Evolutionary conservation across 2,329 filamentous ascomycete species (phyloP), one percentile per base, ranked within the genome.

Genomic region (Scedosporium minutisporum): DNA sequence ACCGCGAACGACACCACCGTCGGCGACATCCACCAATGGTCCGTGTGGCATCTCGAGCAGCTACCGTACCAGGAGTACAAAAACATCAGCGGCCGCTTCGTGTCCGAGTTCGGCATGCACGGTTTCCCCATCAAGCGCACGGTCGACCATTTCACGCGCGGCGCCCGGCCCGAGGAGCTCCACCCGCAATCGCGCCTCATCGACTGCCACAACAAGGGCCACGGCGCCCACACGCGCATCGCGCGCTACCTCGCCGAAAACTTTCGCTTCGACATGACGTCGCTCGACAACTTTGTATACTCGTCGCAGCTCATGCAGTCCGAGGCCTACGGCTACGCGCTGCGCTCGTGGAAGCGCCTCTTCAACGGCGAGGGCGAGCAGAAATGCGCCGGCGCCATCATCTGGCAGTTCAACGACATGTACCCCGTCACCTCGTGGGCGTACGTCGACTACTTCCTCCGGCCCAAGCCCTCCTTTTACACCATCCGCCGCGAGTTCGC

Each of bases 171-270:
- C 33, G 71, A 76, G 59, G 81, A 87, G 62, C 77, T 82, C 21
- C 77, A 80, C 33, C 85, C 89, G 0, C 87, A 90, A 66, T 91
- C 87, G 3, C 85, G 86, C 64, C 87, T 87, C 63, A 78, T 93
- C 57, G 89, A 93, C 69, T 92, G 90, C 70, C 90, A 92, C 75
- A 93, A 93, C 75, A 93, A 93, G 73, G 90, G 88, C 6, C 86
- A 87, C 66, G 89, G 89, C 0, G 88, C 92, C 69, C 88, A 92
- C 71, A 80, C 89, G 42, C 80, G 89, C 46, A 85, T 93, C 64
- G 87, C 87, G 12, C 85, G 87, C 0, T 93, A 93, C 69, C 76
- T 93, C 1, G 83, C 87, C 12, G 90, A 93, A 69, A 93, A 93
- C 74, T 85, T 93, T 69, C 81, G 83, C 3, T 82, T 78, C 60